Evolutionary conservation across 2,329 filamentous ascomycete species (phyloP), one percentile per base, ranked within the genome.

Genomic region (Talaromyces pinophilus): DNA sequence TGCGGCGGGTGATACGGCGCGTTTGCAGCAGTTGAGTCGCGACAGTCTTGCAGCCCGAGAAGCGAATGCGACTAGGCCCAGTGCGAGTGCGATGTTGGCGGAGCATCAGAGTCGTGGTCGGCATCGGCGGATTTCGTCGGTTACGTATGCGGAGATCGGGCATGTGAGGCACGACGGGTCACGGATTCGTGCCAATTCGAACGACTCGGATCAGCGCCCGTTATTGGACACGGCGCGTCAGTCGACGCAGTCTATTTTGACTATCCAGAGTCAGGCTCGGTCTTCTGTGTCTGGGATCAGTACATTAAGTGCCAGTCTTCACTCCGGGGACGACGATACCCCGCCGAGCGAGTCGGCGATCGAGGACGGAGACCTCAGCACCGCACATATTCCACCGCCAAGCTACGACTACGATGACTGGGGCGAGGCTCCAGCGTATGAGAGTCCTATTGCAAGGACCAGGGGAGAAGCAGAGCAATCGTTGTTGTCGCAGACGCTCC

Each of bases 1-100:
- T 60, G 85, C 83, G 64, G 84, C 89, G 61, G 89, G 90, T 60
- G 92, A 96, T 77, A 77, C 77, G n/a, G 82, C 85, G 2, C 87
- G 90, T 0, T 79, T 96, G n/a, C 86, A 88, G 66, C 84, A 87
- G 46, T 80, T 95, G 35, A 79, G 82, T 62, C 77, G 77, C 62
- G 85, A 88, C 69, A 84, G 83, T 17, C 83, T 87, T 59, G 82
- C 84, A 11, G 82, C 86, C 44, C 73, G 71, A 13, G 78, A 79
- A 64, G 79, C 79, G 62, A 76, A 76, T 25, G 78, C 80, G 71
- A 68, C 71, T 50, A 69, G 74, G 63, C 72, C 70, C 11, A 74
- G 72, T 25, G 74, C 78, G 15, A 73, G 76, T 1, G 79, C 64
- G 65, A 78, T 80, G 40, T 71, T 83, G 19, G 78, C 80, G 1